These are phyloP conservation scores for Neofusicoccum laricinum DNA, from an alignment of 2,329 filamentous ascomycete species.

Conservation along the genomic window DNA sequence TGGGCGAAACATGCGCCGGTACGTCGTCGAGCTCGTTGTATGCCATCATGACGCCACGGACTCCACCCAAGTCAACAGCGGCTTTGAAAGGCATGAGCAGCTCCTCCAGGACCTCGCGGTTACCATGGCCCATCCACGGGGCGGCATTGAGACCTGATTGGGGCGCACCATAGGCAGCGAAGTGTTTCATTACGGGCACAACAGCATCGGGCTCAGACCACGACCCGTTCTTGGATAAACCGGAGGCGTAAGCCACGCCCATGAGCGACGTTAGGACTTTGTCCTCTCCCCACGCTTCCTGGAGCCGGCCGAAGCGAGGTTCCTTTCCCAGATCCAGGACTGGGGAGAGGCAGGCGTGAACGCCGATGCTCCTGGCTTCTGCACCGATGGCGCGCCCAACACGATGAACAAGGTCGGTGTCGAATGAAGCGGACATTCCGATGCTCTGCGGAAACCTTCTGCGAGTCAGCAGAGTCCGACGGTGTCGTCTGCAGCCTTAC, in stretches of 20 bases:
- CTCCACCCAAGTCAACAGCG: constrained; percentile 42
- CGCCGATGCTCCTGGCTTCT: constrained; percentile 45
- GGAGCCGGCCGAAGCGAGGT: constrained; percentile 43
- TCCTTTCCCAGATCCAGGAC: constrained; percentile 46
- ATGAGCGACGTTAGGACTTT: constrained; percentile 45
- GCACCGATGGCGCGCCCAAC: constrained; percentile 43
- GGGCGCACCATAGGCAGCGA: constrained; percentile 44
- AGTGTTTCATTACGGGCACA: constrained; percentile 47
- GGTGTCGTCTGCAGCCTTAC: constrained; percentile 19
- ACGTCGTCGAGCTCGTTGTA: constrained; percentile 45
- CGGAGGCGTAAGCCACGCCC: constrained; percentile 45
- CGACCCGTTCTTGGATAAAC: constrained; percentile 44
- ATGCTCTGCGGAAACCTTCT: constrained; percentile 32
- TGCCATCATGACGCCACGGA: constrained; percentile 46
- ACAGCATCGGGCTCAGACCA: constrained; percentile 44
- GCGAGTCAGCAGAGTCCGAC: too few relatives aligned
- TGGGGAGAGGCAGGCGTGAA: constrained; percentile 45
- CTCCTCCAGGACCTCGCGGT: constrained; percentile 43
- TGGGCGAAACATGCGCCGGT: constrained; percentile 39
- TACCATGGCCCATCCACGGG: constrained; percentile 45
- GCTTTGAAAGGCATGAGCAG: constrained; percentile 45
- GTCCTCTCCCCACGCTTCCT: constrained; percentile 50
- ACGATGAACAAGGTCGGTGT: constrained; percentile 41
- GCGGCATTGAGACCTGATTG: constrained; percentile 45
- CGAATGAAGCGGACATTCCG: constrained; percentile 43